These are phyloP conservation scores for Citrullus colocynthis DNA, from an alignment of 306 rosid species.

Conservation along the genomic window DNA sequence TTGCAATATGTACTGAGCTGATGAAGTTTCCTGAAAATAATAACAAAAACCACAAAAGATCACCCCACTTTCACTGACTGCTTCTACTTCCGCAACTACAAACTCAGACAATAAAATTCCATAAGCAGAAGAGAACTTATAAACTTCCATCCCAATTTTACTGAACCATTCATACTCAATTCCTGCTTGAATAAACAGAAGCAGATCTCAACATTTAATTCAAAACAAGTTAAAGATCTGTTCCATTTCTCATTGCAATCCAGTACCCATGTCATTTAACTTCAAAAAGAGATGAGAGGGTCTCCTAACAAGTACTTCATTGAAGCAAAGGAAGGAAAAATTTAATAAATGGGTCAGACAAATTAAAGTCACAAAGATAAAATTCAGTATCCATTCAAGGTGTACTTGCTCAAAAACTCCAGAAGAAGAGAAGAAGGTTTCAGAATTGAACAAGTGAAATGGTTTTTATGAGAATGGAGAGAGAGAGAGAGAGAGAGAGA, in stretches of 20 bases:
- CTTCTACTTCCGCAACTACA: neutral
- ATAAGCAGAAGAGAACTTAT: neutral
- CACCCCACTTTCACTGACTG: neutral
- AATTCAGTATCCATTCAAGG: neutral
- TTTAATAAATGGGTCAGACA: neutral
- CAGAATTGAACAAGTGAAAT: neutral
- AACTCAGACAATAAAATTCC: neutral
- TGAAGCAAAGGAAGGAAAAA: neutral
- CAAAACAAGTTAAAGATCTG: neutral
- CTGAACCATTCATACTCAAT: neutral
- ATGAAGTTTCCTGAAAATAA: constrained; percentile 71
- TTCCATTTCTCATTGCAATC: neutral
- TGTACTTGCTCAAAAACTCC: neutral
- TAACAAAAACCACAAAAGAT: neutral
- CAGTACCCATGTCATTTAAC: neutral
- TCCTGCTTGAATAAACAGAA: neutral
- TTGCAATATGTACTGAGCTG: constrained; percentile 97
- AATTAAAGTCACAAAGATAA: neutral
- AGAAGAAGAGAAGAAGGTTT: neutral
- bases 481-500: neutral
- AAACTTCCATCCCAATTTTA: neutral
- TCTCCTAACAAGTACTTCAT: neutral
- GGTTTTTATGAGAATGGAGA: neutral
- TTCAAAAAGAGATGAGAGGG: neutral
- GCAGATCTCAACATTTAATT: neutral